Percentiles rank a stretch among this genome's conserved stretches.
Evolutionary conservation across 495 filamentous ascomycete genomes (phyloP).

Genomic region (Letharia columbiana): DNA sequence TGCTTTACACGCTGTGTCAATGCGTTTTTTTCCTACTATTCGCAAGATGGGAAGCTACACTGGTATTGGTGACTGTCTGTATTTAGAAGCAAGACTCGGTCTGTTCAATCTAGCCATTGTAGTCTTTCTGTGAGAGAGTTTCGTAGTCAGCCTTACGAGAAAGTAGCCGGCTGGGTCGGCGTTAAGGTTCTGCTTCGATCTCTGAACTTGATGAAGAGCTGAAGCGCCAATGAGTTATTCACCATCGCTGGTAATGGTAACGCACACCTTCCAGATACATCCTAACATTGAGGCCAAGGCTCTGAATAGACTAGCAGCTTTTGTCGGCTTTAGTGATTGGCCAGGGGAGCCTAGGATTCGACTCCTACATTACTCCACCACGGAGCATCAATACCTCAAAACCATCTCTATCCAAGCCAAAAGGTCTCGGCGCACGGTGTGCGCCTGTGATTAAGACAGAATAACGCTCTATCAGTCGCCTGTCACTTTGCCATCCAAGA

Average conservation of each 20-base stretch:
- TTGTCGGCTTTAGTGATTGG: not conserved
- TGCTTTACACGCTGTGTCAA: not conserved
- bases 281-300: not conserved
- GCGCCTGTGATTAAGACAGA: not conserved
- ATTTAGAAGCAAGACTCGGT: conserved; percentile 15
- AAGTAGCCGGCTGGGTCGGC: not conserved
- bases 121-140: not conserved
- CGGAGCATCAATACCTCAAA: not conserved
- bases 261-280: not conserved
- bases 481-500: not conserved
- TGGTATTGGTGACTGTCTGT: conserved; percentile 11
- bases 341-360: not conserved
- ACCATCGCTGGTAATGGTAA: not conserved
- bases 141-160: not conserved
- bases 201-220: not conserved
- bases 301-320: not conserved
- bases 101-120: not conserved
- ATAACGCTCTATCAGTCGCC: not conserved
- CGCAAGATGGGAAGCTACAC: conserved; percentile 4
- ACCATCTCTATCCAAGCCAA: not conserved
- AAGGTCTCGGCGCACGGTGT: not conserved
- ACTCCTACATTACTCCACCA: not conserved
- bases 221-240: not conserved
- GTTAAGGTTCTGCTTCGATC: not conserved
- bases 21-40: not conserved